Percentiles rank a stretch among this genome's conserved stretches.
These are phyloP conservation scores for Buxus sempervirens DNA, from an alignment of 164 flowering plant genomes.

Conservation along the genomic window DNA sequence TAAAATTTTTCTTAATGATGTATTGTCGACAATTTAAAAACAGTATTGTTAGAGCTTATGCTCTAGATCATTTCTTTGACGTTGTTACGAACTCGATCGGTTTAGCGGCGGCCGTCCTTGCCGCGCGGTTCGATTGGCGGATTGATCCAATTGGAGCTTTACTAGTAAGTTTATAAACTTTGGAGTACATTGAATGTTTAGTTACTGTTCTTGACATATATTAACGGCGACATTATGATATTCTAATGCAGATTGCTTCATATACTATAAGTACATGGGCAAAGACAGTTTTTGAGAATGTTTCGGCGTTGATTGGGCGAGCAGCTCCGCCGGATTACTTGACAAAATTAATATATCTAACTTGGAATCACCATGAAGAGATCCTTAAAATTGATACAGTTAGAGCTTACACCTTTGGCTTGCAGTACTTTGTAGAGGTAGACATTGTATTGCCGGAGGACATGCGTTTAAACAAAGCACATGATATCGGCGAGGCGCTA, in stretches of 20 bases:
- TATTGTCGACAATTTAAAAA: conserved; percentile 70
- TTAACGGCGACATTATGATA: too few species aligned
- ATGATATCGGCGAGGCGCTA: conserved; percentile 74
- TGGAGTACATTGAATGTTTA: too few species aligned
- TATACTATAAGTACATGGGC: conserved; percentile 81
- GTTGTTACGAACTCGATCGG: conserved; percentile 79
- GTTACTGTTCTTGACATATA: too few species aligned
- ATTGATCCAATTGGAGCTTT: conserved; percentile 84
- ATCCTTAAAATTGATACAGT: conserved; percentile 86
- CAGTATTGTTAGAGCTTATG: conserved; percentile 73
- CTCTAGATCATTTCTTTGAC: conserved; percentile 81
- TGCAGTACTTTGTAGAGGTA: conserved; percentile 82
- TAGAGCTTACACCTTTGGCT: conserved; percentile 78
- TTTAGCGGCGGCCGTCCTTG: conserved; percentile 58
- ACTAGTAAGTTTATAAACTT: conserved; percentile 52
- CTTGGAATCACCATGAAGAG: conserved; percentile 80
- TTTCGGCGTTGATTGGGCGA: conserved; percentile 64
- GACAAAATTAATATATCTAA: conserved; percentile 64
- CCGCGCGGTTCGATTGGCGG: conserved; percentile 60
- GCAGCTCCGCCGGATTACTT: conserved; percentile 79
- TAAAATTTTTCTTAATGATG: conserved; percentile 61
- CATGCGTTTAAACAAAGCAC: conserved; percentile 63
- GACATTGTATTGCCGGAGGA: conserved; percentile 75
- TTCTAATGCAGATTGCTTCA: conserved; percentile 59
- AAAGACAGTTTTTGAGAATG: conserved; percentile 69